Base-by-base conservation (phyloP, 768 basidiomycete species). In the Boletus sp. region DNA sequence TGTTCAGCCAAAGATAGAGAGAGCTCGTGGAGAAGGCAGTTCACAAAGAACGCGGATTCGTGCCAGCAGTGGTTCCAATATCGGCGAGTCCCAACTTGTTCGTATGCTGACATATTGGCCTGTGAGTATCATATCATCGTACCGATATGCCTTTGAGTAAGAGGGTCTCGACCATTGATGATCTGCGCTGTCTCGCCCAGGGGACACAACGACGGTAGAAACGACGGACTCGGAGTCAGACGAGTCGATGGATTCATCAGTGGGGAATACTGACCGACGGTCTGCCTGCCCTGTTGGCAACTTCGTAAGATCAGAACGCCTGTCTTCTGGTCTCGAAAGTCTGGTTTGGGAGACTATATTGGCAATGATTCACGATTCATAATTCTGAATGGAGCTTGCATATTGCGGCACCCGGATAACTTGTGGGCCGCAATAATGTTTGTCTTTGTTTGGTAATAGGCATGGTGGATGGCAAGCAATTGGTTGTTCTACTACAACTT, bases 361-460 rank as follows among this genome's bases (percentile, higher is more conserved):
- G n/a, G n/a, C n/a, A 3, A 24, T 24, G 24, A 24, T 24, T 24
- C 24, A 24, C 24, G 24, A 24, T 24, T 24, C 24, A 24, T 24
- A 3, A 24, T 24, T 24, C 24, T 24, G 24, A 24, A 24, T 24
- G 24, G 3, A 24, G 24, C 24, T 1, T 5, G 37, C 37, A 37
- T 15, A 7, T 9, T 37, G 15, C 7, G 1, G 11, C 12, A 14
- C 10, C 5, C n/a, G n/a, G 10, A 3, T 14, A 7, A 44, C 7
- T 11, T 14, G 24, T n/a, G 24, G 18, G 7, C 4, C 18, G 1
- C 8, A 5, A 30, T 44, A 24, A 6, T 67, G 44, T 67, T 67
- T 67, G 52, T 44, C 46, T 51, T 50, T 65, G 6, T 69, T 67
- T 67, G 50, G 55, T 14, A 37, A n/a, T 46, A 18, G n/a, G n/a